Percentiles rank a stretch among this genome's conserved stretches.
Conservation (phyloP, 768 basidiomycete genomes). For the Hericium rajendrae region DNA sequence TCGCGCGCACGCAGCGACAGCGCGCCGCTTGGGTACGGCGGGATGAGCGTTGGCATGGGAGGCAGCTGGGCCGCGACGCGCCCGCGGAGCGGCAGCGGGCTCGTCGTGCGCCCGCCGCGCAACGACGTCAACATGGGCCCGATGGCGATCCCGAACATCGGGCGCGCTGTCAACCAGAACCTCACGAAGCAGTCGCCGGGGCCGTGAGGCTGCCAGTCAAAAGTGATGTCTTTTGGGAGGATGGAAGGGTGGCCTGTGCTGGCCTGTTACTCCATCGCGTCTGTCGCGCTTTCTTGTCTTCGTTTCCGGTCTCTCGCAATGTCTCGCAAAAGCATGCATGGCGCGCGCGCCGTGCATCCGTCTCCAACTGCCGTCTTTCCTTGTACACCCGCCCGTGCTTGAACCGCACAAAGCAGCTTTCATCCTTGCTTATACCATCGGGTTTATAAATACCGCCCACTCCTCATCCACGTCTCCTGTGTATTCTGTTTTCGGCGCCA, state of each 20-base stretch:
- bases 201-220: neutral
- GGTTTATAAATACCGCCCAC: neutral
- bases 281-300: neutral
- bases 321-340: too few species aligned
- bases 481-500: neutral
- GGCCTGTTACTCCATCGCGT: neutral
- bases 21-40: slow-evolving; percentile 51
- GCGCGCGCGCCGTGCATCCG: too few species aligned
- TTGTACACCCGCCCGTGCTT: too few species aligned
- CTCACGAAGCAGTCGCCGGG: slow-evolving; percentile 7
- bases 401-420: neutral
- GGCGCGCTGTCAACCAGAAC: slow-evolving; percentile 4
- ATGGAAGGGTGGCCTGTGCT: too few species aligned
- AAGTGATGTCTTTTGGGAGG: too few species aligned
- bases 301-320: neutral
- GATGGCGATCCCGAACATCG: slow-evolving; percentile 10
- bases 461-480: neutral
- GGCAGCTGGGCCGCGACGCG: slow-evolving; percentile 25
- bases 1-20: slow-evolving; percentile 60
- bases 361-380: too few species aligned
- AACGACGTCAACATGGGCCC: slow-evolving; percentile 6
- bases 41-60: slow-evolving; percentile 5
- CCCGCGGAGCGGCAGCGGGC: slow-evolving; percentile 29
- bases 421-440: neutral
- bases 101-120: slow-evolving; percentile 16